phyloP scores from a whole-genome alignment of 148 eudicot species.

The Dysphania ambrosioides region DNA sequence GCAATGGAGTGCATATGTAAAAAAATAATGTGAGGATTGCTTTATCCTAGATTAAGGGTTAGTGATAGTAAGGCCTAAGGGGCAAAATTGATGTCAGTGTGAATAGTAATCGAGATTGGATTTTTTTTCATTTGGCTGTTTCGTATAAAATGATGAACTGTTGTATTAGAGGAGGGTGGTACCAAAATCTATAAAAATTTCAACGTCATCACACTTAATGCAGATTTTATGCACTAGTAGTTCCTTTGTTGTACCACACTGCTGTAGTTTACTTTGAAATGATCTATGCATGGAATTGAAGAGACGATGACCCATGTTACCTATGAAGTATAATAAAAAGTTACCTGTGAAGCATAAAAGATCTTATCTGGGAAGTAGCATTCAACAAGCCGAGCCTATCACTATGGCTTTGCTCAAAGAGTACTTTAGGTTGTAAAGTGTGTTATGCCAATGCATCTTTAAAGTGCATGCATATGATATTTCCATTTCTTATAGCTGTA shows the following conservation, averaged over 20 bases:
- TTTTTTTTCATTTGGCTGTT: slow-evolving; percentile 4
- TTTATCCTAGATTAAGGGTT: background rate
- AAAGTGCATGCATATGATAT: background rate
- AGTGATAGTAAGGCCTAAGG: background rate
- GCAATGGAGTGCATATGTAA: background rate
- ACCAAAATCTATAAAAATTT: background rate
- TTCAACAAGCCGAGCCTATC: background rate
- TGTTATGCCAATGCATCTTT: background rate
- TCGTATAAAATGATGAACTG: background rate
- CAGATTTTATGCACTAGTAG: background rate
- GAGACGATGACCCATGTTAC: too few relatives aligned
- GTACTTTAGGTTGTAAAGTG: background rate
- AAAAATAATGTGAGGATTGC: background rate
- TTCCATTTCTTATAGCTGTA: background rate
- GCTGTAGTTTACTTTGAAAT: background rate
- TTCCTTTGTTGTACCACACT: background rate
- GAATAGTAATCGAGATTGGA: background rate
- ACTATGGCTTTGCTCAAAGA: background rate
- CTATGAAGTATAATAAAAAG: too few relatives aligned
- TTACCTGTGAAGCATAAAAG: too few relatives aligned
- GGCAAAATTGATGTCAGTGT: background rate
- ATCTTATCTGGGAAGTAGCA: too few relatives aligned
- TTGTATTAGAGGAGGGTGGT: background rate
- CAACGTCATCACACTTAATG: background rate
- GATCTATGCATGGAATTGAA: background rate